phyloP scores from a whole-genome alignment of 371 early-diverging fungal genomes.

The Lichtheimia ornata region DNA sequence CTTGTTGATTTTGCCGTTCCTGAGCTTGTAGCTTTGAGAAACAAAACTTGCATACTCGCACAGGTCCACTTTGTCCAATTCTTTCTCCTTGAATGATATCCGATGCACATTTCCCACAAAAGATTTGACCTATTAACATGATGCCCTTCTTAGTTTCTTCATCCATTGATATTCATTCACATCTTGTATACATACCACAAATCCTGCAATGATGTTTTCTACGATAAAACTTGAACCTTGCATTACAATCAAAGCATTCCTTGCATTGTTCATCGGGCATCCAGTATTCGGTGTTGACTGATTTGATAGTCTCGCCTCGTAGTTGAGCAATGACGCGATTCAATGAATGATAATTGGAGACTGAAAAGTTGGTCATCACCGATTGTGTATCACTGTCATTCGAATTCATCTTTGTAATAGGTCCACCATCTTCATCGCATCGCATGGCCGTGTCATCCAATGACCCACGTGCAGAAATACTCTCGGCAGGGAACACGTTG shows the following conservation, averaged over 20 bases:
- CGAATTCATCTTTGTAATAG: conserved; percentile 41
- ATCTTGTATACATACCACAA: conserved; percentile 67
- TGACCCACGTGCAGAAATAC: conserved; percentile 9
- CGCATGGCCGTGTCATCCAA: conserved; percentile 4
- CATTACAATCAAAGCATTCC: conserved; percentile 85
- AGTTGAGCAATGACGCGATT: conserved; percentile 57
- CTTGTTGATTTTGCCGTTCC: conserved; percentile 6
- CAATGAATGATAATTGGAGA: conserved; percentile 60
- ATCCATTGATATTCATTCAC: not conserved
- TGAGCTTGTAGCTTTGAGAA: conserved; percentile 21
- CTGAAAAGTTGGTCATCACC: conserved; percentile 54
- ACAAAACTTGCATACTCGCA: conserved; percentile 84
- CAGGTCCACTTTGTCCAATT: conserved; percentile 69
- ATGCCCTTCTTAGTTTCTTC: not conserved
- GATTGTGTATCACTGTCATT: conserved; percentile 59
- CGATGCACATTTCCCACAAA: conserved; percentile 79
- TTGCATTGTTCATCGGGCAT: conserved; percentile 84
- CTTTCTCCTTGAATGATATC: conserved; percentile 70
- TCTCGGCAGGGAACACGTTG: conserved; percentile 10
- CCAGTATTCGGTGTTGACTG: conserved; percentile 73
- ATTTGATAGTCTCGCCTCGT: conserved; percentile 50
- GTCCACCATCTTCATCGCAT: conserved; percentile 12
- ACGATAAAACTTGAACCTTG: conserved; percentile 71
- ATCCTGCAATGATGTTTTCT: conserved; percentile 87
- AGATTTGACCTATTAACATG: conserved; percentile 65